phyloP scores from a whole-genome alignment of 1,284 basidiomycete genomes.

The Ganoderma lucidum region DNA sequence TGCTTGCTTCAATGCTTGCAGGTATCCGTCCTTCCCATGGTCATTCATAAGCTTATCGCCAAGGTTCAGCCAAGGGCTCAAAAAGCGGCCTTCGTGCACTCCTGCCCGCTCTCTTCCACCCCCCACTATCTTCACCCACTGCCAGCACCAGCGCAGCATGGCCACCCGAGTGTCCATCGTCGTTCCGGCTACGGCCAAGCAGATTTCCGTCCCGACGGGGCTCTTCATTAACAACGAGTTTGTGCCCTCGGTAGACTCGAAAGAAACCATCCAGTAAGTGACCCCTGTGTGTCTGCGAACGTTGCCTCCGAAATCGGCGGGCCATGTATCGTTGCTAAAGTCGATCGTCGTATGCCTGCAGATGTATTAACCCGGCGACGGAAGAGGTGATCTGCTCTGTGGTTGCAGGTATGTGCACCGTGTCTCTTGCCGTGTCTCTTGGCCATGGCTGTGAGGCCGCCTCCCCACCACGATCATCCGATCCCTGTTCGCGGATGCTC shows the following conservation, averaged over 20 bases:
- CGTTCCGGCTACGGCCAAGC: constrained; percentile 50
- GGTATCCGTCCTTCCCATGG: constrained; percentile 27
- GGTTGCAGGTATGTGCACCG: constrained; percentile 59
- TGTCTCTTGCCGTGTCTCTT: no score
- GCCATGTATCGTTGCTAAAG: constrained; percentile 3
- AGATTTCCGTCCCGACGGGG: constrained; percentile 76
- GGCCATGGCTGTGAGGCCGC: neutral
- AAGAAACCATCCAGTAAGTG: constrained; percentile 63
- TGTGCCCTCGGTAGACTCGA: constrained; percentile 70
- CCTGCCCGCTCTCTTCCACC: constrained; percentile 15
- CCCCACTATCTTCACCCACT: constrained; percentile 18
- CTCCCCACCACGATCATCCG: neutral
- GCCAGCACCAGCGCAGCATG: constrained; percentile 29
- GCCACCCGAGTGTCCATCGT: constrained; percentile 37
- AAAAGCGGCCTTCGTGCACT: neutral
- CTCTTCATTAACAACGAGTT: constrained; percentile 94
- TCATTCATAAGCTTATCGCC: constrained; percentile 24
- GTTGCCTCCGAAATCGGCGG: constrained; percentile 13
- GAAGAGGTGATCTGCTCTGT: constrained; percentile 76
- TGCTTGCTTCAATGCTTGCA: constrained; percentile 4
- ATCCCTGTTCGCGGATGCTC: neutral
- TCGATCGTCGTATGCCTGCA: constrained; percentile 38
- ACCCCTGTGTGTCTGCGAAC: neutral
- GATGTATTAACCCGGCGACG: constrained; percentile 77
- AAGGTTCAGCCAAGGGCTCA: neutral